Evolutionary conservation across 768 basidiomycete genomes (phyloP), one percentile per base, ranked within the genome.

Genomic region (Psilocybe azurescens): DNA sequence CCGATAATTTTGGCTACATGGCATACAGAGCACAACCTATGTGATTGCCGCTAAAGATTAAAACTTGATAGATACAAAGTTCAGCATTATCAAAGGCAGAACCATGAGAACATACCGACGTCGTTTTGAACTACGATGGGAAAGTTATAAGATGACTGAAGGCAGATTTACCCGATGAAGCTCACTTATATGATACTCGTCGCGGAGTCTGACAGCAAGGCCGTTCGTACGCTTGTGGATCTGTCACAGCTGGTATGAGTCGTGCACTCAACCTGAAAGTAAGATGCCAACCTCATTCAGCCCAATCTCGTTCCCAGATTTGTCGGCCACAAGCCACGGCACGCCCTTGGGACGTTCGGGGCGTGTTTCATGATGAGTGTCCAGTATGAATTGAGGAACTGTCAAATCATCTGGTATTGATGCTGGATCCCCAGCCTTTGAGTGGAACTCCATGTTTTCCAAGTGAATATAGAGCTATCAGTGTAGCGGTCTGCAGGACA

Each of bases 21-120:
- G 32, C n/a, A 46, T 24, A 18, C 14, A 13, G 41, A 11, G 41
- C n/a, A 16, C 14, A 29, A 61, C 60, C 60, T 47, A 61, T 51
- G 49, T 61, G 60, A 38, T 61, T 61, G 54, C 55, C 56, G 33
- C 47, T 61, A 33, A 56, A 61, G 33, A 61, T 38, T 9, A 61
- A 16, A n/a, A 61, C 60, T 61, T 16, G 2, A n/a, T 5, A n/a
- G 41, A 44, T 13, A 44, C 8, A 6, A 16, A 44, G 7, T 44
- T 44, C n/a, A 44, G 41, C 5, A 44, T 44, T 11, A n/a, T 16
- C 41, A 44, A 14, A n/a, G 5, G 7, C 14, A 13, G 41, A 14
- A n/a, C 11, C 41, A 44, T 13, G n/a, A 28, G 3, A 36, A 14
- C 52, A 33, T 18, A 53, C 52, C 52, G 16, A 20, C 52, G 30